These are phyloP conservation scores for Nitzschia sp. DNA, from an alignment of 108 stramenopile genomes.

Conservation along the genomic window DNA sequence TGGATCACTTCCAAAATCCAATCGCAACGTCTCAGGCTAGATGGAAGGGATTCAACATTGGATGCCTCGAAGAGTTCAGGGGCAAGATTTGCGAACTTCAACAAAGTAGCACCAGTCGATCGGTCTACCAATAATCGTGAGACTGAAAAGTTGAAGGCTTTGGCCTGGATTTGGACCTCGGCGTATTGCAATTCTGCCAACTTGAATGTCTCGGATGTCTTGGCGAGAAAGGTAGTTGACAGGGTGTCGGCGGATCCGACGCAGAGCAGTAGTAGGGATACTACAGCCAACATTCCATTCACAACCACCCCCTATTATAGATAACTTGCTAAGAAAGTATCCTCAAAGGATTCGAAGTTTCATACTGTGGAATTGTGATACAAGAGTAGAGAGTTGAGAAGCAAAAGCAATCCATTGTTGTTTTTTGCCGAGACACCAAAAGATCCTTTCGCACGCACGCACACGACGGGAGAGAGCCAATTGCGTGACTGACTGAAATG, in stretches of 20 bases:
- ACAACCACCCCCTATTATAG: background rate
- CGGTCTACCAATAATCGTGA: constrained; percentile 44
- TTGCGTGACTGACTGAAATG: no score
- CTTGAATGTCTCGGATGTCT: constrained; percentile 74
- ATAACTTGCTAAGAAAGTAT: background rate
- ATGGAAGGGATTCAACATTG: constrained; percentile 7
- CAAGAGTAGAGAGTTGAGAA: no score
- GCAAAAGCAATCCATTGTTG: no score
- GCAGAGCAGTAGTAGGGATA: background rate
- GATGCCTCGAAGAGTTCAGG: constrained; percentile 15
- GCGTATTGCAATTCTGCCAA: constrained; percentile 64
- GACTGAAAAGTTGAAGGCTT: constrained; percentile 20
- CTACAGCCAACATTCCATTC: no score
- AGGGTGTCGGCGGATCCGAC: background rate
- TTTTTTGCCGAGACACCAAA: no score
- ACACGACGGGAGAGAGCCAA: no score
- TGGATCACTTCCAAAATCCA: constrained; percentile 54
- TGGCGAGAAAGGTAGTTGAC: constrained; percentile 33
- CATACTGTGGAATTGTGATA: no score
- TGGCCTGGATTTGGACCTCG: constrained; percentile 42
- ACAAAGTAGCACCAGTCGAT: constrained; percentile 44
- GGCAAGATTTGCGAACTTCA: constrained; percentile 31
- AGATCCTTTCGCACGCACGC: no score
- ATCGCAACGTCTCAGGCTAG: constrained; percentile 45
- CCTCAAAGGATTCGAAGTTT: no score